Conservation (phyloP, 2,329 filamentous ascomycete species). For the Cercospora zeina region DNA sequence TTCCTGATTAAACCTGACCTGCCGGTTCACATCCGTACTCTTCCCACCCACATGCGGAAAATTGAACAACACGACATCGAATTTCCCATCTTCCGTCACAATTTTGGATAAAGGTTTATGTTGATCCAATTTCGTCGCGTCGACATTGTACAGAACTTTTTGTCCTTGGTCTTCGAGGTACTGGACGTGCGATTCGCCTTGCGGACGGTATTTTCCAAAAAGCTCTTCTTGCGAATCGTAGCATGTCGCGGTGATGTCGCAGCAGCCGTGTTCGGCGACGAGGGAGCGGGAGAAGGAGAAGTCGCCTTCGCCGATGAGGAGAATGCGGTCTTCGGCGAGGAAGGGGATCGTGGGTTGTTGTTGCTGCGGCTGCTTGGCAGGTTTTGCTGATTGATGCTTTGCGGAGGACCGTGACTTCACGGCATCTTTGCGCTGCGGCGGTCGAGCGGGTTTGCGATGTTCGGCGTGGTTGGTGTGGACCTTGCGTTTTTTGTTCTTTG, state of each 20-base stretch:
- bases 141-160: constrained; percentile 61
- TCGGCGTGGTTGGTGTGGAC: constrained; percentile 22
- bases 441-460: constrained; percentile 8
- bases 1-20: constrained; percentile 88
- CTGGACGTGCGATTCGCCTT: constrained; percentile 61
- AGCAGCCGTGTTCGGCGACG: constrained; percentile 64
- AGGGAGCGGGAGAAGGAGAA: constrained; percentile 74
- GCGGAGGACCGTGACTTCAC: constrained; percentile 9
- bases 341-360: constrained; percentile 66
- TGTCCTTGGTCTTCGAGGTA: constrained; percentile 52
- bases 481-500: constrained; percentile 37
- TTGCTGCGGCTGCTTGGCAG: constrained; percentile 18
- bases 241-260: constrained; percentile 67
- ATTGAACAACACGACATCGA: constrained; percentile 87
- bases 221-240: constrained; percentile 63
- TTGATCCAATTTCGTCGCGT: constrained; percentile 63
- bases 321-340: constrained; percentile 62
- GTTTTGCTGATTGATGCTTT: constrained; percentile 10
- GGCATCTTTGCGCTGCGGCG: constrained; percentile 6
- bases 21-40: constrained; percentile 87
- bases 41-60: constrained; percentile 95
- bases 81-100: constrained; percentile 44
- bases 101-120: constrained; percentile 49
- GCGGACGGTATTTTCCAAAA: constrained; percentile 66
- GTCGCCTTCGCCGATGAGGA: constrained; percentile 77